phyloP scores from a whole-genome alignment of 192 early-diverging fungal species.

The Rhizoclosmatium globosum region DNA sequence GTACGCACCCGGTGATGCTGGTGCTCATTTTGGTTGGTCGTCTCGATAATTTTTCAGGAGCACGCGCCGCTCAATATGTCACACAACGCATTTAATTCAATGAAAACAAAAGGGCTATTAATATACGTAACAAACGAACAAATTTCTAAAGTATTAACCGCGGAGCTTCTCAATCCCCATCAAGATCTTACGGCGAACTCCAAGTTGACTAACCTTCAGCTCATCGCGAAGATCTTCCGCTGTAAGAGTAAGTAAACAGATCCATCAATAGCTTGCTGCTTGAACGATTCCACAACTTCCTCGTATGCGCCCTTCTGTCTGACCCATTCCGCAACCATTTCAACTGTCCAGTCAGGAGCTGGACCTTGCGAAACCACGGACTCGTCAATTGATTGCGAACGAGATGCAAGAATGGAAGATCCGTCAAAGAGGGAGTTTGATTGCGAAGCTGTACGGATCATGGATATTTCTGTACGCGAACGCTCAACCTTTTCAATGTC shows the following conservation, averaged over 20 bases:
- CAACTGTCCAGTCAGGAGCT: conserved; percentile 5
- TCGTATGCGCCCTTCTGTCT: not conserved
- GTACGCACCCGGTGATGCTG: not conserved
- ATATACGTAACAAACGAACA: not conserved
- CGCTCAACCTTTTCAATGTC: too few species aligned
- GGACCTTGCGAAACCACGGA: not conserved
- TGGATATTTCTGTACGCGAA: too few species aligned
- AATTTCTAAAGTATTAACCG: not conserved
- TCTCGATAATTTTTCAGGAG: not conserved
- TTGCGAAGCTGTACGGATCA: too few species aligned
- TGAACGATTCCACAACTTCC: not conserved
- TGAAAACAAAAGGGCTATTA: not conserved
- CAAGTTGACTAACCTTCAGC: not conserved
- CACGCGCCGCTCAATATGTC: not conserved
- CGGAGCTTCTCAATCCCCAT: conserved; percentile 14
- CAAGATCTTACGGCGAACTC: conserved; percentile 4
- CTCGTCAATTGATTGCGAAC: too few species aligned
- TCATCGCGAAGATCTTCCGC: not conserved
- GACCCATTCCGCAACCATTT: conserved; percentile 15
- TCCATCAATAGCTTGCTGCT: not conserved
- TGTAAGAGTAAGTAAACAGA: not conserved
- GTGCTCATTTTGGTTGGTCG: not conserved
- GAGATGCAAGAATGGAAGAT: too few species aligned
- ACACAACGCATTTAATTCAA: not conserved
- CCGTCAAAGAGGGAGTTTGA: too few species aligned